Conservation (phyloP, 176 grass and related monocot genomes). For the Avena atlantica region DNA sequence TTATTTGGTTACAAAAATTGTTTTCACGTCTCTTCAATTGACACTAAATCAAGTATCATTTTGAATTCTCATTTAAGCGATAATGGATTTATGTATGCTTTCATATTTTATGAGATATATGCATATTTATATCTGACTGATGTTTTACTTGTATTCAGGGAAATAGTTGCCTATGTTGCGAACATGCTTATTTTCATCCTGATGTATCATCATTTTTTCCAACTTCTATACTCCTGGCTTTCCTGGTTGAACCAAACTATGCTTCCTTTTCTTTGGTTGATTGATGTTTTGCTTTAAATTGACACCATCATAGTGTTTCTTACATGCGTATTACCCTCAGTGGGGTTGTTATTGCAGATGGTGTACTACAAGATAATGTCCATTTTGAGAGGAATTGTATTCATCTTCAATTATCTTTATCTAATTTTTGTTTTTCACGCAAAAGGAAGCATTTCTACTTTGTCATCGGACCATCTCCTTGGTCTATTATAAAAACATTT, state of each 20-base stretch:
- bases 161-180: too few relatives aligned
- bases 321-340: slow-evolving; percentile 51
- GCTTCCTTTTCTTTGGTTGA: slow-evolving; percentile 6
- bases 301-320: slow-evolving; percentile 21
- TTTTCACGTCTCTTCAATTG: slow-evolving; percentile 10
- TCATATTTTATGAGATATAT: neutral
- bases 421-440: slow-evolving; percentile 18
- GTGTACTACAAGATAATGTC: slow-evolving; percentile 64
- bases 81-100: neutral
- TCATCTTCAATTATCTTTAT: slow-evolving; percentile 15
- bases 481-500: neutral
- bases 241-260: neutral
- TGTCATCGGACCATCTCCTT: neutral
- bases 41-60: slow-evolving; percentile 9
- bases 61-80: neutral
- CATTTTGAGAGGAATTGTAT: slow-evolving; percentile 94
- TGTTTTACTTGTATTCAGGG: neutral
- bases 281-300: neutral
- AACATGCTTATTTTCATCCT: too few relatives aligned
- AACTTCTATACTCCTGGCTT: neutral
- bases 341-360: slow-evolving; percentile 97
- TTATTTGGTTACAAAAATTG: slow-evolving; percentile 8
- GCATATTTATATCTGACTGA: too few relatives aligned
- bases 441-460: slow-evolving; percentile 18
- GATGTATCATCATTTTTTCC: neutral